Conservation (phyloP, 83 land plant genomes). For the Larix sibirica region DNA sequence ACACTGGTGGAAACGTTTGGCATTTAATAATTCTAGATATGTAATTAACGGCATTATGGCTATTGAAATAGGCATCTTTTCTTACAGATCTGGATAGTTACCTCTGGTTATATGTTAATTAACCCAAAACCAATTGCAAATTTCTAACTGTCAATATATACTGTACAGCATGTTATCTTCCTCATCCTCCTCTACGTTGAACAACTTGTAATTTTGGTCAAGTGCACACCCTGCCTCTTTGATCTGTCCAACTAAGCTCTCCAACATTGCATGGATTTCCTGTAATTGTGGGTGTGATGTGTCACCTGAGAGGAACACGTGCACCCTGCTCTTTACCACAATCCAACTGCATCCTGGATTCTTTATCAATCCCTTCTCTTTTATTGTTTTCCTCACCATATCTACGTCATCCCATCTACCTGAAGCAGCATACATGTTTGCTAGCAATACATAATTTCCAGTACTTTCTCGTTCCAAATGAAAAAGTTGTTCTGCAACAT, state of each 20-base stretch:
- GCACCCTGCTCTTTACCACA: not conserved
- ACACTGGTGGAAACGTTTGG: too few species aligned
- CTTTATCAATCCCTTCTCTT: constrained; percentile 21
- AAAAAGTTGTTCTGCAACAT: constrained; percentile 9
- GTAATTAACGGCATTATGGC: too few species aligned
- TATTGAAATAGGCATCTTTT: too few species aligned
- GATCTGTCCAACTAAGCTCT: not conserved
- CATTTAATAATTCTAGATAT: too few species aligned
- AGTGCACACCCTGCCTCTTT: not conserved
- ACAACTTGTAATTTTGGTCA: not conserved
- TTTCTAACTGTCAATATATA: too few species aligned
- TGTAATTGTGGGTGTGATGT: not conserved
- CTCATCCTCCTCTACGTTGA: too few species aligned
- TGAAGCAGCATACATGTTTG: constrained; percentile 42
- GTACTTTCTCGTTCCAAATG: constrained; percentile 11
- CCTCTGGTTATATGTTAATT: too few species aligned
- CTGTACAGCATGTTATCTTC: too few species aligned
- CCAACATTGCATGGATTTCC: not conserved
- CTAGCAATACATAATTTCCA: constrained; percentile 33
- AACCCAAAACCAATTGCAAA: too few species aligned
- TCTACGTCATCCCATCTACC: constrained; percentile 31
- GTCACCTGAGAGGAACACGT: not conserved
- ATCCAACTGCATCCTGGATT: constrained; percentile 23
- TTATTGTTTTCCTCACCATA: constrained; percentile 30
- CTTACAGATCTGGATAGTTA: too few species aligned